A percentile compares a stretch with the other conserved stretches of the same genome.
Evolutionary conservation across 495 filamentous ascomycete genomes (phyloP).

Genomic region (Beverwykella pulmonaria): DNA sequence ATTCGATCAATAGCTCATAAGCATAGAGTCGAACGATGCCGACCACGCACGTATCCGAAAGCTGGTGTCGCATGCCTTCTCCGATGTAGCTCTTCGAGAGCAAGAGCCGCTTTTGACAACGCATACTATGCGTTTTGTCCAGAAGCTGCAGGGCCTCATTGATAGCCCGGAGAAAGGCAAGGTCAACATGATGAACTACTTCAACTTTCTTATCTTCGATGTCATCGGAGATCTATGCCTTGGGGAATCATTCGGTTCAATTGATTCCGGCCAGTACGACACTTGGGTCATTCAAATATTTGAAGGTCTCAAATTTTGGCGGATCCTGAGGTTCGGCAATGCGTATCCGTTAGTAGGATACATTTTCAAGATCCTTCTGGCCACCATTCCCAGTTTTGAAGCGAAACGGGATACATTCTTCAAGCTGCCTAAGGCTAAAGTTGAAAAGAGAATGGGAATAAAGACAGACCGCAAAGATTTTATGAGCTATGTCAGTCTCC

Average conservation of each 20-base stretch:
- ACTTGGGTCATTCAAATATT: slow-evolving; percentile 19
- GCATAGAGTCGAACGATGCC: slow-evolving; percentile 10
- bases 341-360: slow-evolving; percentile 12
- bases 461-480: slow-evolving; percentile 30
- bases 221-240: slow-evolving; percentile 26
- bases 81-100: slow-evolving; percentile 17
- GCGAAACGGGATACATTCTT: not conserved
- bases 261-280: slow-evolving; percentile 14
- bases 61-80: slow-evolving; percentile 11
- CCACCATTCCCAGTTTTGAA: slow-evolving; percentile 2
- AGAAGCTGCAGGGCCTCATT: not conserved
- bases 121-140: not conserved
- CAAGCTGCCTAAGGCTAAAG: slow-evolving; percentile 7
- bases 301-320: slow-evolving; percentile 18
- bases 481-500: slow-evolving; percentile 7
- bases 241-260: slow-evolving; percentile 20
- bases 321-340: slow-evolving; percentile 2
- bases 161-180: not conserved
- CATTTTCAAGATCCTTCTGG: slow-evolving; percentile 3
- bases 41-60: slow-evolving; percentile 24
- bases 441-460: slow-evolving; percentile 1
- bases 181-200: slow-evolving; percentile 15
- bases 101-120: slow-evolving; percentile 17
- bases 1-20: too few relatives aligned
- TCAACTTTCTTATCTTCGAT: slow-evolving; percentile 27